phyloP scores from a whole-genome alignment of 2,329 filamentous ascomycete genomes.

The Cordyceps cicadae region DNA sequence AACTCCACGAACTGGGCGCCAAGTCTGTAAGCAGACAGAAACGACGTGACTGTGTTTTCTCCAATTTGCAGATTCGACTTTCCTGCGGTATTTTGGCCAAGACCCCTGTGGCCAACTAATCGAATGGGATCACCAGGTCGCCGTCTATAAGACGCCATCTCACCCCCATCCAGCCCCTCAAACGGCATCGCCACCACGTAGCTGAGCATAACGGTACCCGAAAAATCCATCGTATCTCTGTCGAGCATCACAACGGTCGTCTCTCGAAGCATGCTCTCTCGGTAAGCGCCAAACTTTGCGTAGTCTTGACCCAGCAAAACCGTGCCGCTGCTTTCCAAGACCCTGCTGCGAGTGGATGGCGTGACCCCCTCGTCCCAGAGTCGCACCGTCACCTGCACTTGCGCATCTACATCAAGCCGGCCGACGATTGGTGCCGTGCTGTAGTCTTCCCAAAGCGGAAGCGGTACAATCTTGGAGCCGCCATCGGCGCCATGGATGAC shows the following conservation, averaged over 20 bases:
- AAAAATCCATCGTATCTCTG: conserved; percentile 19
- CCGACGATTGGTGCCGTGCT: conserved; percentile 19
- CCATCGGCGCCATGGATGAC: conserved; percentile 2
- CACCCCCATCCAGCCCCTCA: conserved; percentile 2
- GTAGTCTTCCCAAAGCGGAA: conserved; percentile 21
- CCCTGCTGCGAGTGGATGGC: neutral
- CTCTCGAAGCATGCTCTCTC: conserved; percentile 26
- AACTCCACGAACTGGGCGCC: conserved; percentile 10
- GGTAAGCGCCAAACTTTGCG: conserved; percentile 18
- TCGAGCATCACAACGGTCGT: conserved; percentile 25
- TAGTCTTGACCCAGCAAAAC: conserved; percentile 19
- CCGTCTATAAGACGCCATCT: neutral
- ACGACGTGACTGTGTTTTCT: conserved; percentile 9
- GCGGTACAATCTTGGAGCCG: conserved; percentile 10
- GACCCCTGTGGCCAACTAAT: conserved; percentile 28
- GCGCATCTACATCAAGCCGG: conserved; percentile 9
- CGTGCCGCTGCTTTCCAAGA: conserved; percentile 21
- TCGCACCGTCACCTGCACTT: conserved; percentile 17
- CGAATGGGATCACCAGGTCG: conserved; percentile 4
- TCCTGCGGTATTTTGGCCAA: conserved; percentile 9
- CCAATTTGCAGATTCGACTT: conserved; percentile 5
- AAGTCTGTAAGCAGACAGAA: conserved; percentile 3
- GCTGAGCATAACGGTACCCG: conserved; percentile 27
- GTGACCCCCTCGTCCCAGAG: conserved; percentile 11
- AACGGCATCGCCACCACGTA: conserved; percentile 23